Conservation (phyloP, 2,329 filamentous ascomycete species). For the Fusarium caatingaense region DNA sequence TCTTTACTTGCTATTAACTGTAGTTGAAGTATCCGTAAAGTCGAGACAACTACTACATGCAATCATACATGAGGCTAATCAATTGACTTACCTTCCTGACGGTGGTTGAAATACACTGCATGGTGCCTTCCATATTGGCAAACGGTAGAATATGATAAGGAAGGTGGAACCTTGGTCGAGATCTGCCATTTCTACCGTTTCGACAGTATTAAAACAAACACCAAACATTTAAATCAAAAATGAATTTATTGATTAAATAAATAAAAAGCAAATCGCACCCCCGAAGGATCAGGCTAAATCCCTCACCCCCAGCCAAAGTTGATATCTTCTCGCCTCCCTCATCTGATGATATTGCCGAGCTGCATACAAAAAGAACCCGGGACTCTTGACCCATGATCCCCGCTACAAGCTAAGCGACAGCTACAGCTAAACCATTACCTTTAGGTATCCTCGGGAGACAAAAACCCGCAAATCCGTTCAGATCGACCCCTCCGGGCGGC, state of each 20-base stretch:
- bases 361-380: constrained; percentile 19
- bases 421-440: neutral
- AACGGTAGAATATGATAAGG: neutral
- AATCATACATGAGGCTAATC: neutral
- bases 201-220: neutral
- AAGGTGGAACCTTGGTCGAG: neutral
- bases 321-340: constrained; percentile 24
- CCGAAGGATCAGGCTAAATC: constrained; percentile 22
- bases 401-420: constrained; percentile 3
- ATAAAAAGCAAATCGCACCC: constrained; percentile 9
- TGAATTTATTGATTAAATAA: neutral
- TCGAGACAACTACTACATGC: no score
- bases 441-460: constrained; percentile 26
- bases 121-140: neutral
- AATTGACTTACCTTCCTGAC: neutral
- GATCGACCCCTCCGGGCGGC: constrained; percentile 3
- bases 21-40: no score
- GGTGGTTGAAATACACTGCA: neutral
- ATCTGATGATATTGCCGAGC: constrained; percentile 25
- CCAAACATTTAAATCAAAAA: neutral
- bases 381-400: constrained; percentile 30
- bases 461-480: constrained; percentile 31
- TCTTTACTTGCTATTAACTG: neutral
- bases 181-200: constrained; percentile 8
- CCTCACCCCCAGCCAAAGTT: constrained; percentile 13